Evolutionary conservation across 2,329 filamentous ascomycete genomes (phyloP).

Genomic region (Bertia moriformis): DNA sequence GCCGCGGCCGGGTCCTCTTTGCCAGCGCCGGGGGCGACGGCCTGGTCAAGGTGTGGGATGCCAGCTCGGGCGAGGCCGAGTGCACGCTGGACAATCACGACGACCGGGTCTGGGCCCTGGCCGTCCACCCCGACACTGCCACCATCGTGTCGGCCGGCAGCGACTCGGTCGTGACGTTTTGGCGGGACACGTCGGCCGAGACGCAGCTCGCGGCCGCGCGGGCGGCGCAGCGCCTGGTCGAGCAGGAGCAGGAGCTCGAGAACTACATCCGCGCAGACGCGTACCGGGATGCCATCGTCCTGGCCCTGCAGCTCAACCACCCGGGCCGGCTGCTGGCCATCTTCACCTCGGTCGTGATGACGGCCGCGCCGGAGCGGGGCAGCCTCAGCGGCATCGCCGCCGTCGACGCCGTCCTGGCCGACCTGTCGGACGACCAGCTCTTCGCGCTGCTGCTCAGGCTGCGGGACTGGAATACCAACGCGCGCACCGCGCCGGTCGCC

Average conservation of each 20-base stretch:
- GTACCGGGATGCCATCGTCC: conserved; percentile 81
- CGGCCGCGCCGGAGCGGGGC: conserved; percentile 39
- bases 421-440: conserved; percentile 70
- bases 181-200: conserved; percentile 76
- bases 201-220: conserved; percentile 63
- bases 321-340: conserved; percentile 72
- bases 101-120: conserved; percentile 84
- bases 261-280: conserved; percentile 82
- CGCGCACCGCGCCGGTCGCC: conserved; percentile 68
- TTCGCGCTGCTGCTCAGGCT: conserved; percentile 68
- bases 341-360: conserved; percentile 66
- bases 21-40: conserved; percentile 86
- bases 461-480: conserved; percentile 96
- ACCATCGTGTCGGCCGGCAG: conserved; percentile 79
- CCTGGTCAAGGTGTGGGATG: conserved; percentile 91
- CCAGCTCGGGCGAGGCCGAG: conserved; percentile 68
- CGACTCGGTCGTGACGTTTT: conserved; percentile 87
- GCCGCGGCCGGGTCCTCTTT: conserved; percentile 52
- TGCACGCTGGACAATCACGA: conserved; percentile 93
- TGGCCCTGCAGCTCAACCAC: conserved; percentile 88
- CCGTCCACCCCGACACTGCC: conserved; percentile 54
- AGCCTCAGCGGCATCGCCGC: conserved; percentile 50
- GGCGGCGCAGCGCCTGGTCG: conserved; percentile 65
- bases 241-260: conserved; percentile 85
- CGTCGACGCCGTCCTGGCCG: conserved; percentile 73